These are phyloP conservation scores for Pseudogymnoascus sp. DNA, from an alignment of 2,329 filamentous ascomycete species.

Conservation along the genomic window DNA sequence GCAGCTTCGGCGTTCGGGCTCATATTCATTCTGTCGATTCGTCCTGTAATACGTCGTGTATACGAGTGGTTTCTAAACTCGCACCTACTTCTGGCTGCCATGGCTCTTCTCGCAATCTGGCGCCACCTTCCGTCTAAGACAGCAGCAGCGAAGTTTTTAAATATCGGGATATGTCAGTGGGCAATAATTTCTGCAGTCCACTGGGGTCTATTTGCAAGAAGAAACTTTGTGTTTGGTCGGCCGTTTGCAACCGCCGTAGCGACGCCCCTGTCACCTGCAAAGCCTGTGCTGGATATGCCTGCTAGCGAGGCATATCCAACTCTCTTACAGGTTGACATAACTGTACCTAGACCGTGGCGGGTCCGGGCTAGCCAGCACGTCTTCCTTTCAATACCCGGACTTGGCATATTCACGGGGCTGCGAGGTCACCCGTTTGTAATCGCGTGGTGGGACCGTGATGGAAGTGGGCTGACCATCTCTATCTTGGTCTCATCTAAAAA, in stretches of 20 bases:
- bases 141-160: slow-evolving; percentile 12
- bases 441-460: slow-evolving; percentile 15
- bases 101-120: slow-evolving; percentile 9
- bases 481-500: slow-evolving; percentile 14
- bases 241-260: slow-evolving; percentile 12
- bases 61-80: slow-evolving; percentile 16
- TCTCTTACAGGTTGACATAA: slow-evolving; percentile 14
- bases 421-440: slow-evolving; percentile 17
- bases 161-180: slow-evolving; percentile 13
- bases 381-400: slow-evolving; percentile 15
- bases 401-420: slow-evolving; percentile 12
- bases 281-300: background rate
- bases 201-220: slow-evolving; percentile 13
- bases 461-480: slow-evolving; percentile 13
- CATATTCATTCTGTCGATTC: slow-evolving; percentile 13
- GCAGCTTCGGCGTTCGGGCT: slow-evolving; percentile 12
- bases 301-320: background rate
- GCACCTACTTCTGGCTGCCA: slow-evolving; percentile 11
- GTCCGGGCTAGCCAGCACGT: slow-evolving; percentile 15
- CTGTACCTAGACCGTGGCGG: slow-evolving; percentile 13
- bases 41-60: background rate
- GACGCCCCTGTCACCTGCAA: slow-evolving; percentile 9
- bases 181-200: background rate
- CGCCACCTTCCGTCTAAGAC: slow-evolving; percentile 13
- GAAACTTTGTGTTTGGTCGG: slow-evolving; percentile 14